Conservation (phyloP, 2,329 filamentous ascomycete species). For the Neonectria magnoliae region DNA sequence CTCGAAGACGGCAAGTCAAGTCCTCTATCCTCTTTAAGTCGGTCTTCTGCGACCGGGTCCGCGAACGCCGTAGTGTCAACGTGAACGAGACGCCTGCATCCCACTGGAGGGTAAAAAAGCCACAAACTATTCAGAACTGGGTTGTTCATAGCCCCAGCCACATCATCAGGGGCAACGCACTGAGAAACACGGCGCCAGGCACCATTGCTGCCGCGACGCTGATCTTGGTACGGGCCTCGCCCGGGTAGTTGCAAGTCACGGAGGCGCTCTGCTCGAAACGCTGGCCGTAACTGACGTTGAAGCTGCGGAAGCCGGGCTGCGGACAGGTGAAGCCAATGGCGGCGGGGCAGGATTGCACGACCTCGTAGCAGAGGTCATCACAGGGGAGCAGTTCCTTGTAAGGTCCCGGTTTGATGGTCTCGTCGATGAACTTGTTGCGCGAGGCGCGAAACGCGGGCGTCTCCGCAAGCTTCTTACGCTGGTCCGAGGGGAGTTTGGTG, state of each 20-base stretch:
- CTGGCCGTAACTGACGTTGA: slow-evolving; percentile 49
- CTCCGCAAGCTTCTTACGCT: slow-evolving; percentile 34
- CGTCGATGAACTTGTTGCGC: slow-evolving; percentile 79
- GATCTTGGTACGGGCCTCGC: slow-evolving; percentile 47
- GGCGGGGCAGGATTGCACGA: slow-evolving; percentile 87
- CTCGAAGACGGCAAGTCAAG: slow-evolving; percentile 13
- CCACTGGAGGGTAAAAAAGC: slow-evolving; percentile 18
- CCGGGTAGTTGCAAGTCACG: slow-evolving; percentile 52
- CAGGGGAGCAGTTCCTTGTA: slow-evolving; percentile 95
- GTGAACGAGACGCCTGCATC: slow-evolving; percentile 13
- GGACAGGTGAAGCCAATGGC: slow-evolving; percentile 82
- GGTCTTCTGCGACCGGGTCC: not conserved
- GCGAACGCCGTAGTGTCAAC: slow-evolving; percentile 15
- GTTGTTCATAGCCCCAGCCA: slow-evolving; percentile 33
- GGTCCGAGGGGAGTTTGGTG: slow-evolving; percentile 57
- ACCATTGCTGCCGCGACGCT: slow-evolving; percentile 27
- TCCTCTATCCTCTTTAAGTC: not conserved
- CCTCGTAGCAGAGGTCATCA: slow-evolving; percentile 84
- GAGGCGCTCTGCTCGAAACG: slow-evolving; percentile 36
- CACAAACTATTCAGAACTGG: slow-evolving; percentile 18
- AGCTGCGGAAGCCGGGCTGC: slow-evolving; percentile 45
- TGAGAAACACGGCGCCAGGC: slow-evolving; percentile 32
- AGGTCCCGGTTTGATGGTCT: slow-evolving; percentile 78
- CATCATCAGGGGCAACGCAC: slow-evolving; percentile 28
- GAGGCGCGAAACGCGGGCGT: slow-evolving; percentile 56